Base-by-base conservation (phyloP, 371 early-diverging fungal species). In the Rhizopus sp. region DNA sequence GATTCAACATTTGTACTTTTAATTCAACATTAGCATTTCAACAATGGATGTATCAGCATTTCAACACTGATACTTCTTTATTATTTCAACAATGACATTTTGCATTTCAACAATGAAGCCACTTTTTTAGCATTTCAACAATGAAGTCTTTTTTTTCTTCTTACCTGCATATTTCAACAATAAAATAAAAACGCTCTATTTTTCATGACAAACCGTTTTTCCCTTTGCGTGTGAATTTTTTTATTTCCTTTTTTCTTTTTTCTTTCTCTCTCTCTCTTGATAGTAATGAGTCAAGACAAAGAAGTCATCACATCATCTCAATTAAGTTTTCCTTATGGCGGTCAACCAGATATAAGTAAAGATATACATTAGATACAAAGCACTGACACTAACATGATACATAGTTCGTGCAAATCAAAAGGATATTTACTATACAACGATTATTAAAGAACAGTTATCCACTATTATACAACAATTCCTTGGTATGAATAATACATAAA, bases 381-480 rank as follows among this genome's bases (percentile, higher is more conserved):
- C n/a, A 5, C 3, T 3, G 16, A 33, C 32, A 15, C 13, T 12
- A 34, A 6, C 17, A 13, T 49, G 1, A 41, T 32, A 17, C 9
- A 46, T n/a, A 87, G 89, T 94, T 68, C 87, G 95, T 16, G 87
- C 93, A 40, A 84, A 88, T 60, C 93, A 95, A 61, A 95, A 95
- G 66, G 95, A 95, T 75, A 75, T 83, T 7, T 87, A 88, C 68
- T 93, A 92, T 65, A 82, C 83, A 70, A 67, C 76, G 17, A 71
- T 85, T 17, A 55, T 93, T 30, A 83, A 82, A 57, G 75, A 80
- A 23, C 85, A 88, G 66, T 66, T 92, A 60, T 73, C 82, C 2
- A 72, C 79, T 53, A 83, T 88, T 0, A 80, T 84, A 55, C 84
- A 86, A 55, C 81, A 82, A 46, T 81, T 84, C 50, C 67, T 87